Evolutionary conservation across 192 early-diverging fungal species (phyloP).

Genomic region (Geranomyces michiganensis): DNA sequence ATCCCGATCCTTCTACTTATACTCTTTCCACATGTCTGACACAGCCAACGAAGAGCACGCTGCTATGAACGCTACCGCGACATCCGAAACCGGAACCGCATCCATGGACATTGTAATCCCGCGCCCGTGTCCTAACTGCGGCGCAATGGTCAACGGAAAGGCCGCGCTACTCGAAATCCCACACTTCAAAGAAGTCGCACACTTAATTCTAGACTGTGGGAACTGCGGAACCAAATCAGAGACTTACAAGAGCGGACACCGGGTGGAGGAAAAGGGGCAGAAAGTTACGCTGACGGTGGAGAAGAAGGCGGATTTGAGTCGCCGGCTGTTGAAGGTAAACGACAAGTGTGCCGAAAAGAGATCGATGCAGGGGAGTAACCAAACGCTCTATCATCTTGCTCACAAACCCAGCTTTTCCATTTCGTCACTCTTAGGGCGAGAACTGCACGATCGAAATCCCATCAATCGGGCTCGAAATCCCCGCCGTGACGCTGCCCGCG

Average conservation of each 20-base stretch:
- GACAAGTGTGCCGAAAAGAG: not conserved
- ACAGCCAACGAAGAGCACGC: not conserved
- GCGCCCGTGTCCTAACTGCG: constrained; percentile 19
- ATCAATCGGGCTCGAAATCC: constrained; percentile 21
- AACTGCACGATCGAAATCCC: constrained; percentile 26
- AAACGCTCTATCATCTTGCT: too few species aligned
- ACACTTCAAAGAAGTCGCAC: constrained; percentile 25
- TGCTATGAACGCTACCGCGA: too few species aligned
- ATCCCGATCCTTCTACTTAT: too few species aligned
- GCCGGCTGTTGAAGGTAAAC: constrained; percentile 14
- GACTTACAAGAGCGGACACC: constrained; percentile 27
- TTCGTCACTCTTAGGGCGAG: constrained; percentile 17
- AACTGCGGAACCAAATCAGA: constrained; percentile 17
- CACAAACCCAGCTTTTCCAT: too few species aligned
- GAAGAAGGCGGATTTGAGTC: not conserved
- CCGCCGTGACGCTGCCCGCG: not conserved
- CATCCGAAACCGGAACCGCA: not conserved
- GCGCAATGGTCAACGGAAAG: constrained; percentile 12
- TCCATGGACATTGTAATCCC: constrained; percentile 18
- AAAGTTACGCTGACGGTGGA: constrained; percentile 15
- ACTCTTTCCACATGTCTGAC: not conserved
- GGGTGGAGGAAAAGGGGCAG: constrained; percentile 18
- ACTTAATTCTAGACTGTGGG: constrained; percentile 22
- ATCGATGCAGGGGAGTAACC: too few species aligned
- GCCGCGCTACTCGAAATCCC: constrained; percentile 23